Percentiles rank a stretch among this genome's conserved stretches.
Conservation (phyloP, 2,329 filamentous ascomycete species). For the Ceratocystis alfenasii region DNA sequence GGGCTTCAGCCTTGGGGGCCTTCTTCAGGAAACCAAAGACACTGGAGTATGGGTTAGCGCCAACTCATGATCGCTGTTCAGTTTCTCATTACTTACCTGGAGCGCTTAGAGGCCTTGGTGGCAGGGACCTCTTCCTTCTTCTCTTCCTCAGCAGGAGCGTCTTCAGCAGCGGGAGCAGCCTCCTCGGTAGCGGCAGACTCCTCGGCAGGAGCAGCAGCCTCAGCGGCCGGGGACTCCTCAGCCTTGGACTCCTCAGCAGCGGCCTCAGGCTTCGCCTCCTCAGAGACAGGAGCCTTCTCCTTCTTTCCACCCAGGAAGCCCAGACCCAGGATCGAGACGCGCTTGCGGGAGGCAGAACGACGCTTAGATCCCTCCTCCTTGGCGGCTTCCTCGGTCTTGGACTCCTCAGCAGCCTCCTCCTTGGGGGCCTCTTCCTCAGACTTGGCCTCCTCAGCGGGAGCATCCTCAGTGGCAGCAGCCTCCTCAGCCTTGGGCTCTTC, state of each 20-base stretch:
- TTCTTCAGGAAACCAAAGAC: constrained; percentile 46
- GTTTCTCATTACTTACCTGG: constrained; percentile 28
- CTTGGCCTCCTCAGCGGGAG: constrained; percentile 27
- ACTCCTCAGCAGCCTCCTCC: constrained; percentile 28
- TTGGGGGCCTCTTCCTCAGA: constrained; percentile 28
- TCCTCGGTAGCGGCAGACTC: constrained; percentile 42
- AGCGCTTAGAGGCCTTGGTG: constrained; percentile 35
- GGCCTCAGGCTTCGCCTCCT: constrained; percentile 26
- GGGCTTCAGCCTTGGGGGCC: constrained; percentile 44
- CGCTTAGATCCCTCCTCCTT: constrained; percentile 39
- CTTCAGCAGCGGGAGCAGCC: constrained; percentile 32
- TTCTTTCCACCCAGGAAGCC: constrained; percentile 46
- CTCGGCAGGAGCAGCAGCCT: constrained; percentile 34
- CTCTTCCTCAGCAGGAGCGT: constrained; percentile 28
- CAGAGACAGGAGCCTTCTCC: constrained; percentile 30
- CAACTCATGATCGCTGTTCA: too few relatives aligned
- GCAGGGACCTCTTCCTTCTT: constrained; percentile 39
- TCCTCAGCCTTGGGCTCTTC: constrained; percentile 35
- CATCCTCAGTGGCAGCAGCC: constrained; percentile 29
- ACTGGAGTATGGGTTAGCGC: constrained; percentile 27
- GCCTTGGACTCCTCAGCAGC: constrained; percentile 29
- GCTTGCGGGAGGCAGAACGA: constrained; percentile 54
- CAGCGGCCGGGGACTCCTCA: constrained; percentile 31
- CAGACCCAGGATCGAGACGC: constrained; percentile 53
- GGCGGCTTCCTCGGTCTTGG: constrained; percentile 30